Conservation (phyloP, 192 early-diverging fungal genomes). For the Allomyces macrogynus region DNA sequence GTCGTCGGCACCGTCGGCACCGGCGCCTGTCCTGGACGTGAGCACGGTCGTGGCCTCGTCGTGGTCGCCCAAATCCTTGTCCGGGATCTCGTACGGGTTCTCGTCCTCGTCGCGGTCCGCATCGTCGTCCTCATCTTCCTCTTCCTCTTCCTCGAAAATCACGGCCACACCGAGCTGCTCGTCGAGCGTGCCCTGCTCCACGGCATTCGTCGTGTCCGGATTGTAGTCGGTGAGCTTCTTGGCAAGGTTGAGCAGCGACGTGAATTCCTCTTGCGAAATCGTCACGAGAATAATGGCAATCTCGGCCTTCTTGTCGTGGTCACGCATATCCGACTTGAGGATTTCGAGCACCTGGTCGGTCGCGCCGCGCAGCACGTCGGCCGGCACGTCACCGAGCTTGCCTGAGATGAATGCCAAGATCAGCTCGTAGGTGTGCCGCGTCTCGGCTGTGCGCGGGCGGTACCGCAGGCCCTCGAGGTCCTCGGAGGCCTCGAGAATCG, state of each 20-base stretch:
- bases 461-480: conserved; percentile 69
- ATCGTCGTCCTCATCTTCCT: conserved; percentile 56
- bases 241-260: conserved; percentile 71
- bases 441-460: conserved; percentile 76
- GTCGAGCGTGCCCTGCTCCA: conserved; percentile 39
- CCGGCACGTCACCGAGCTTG: conserved; percentile 69
- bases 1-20: conserved; percentile 6
- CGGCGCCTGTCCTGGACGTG: background rate
- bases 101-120: conserved; percentile 10
- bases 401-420: conserved; percentile 63
- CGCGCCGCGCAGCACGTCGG: conserved; percentile 74
- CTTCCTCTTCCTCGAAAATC: conserved; percentile 88
- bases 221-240: conserved; percentile 87
- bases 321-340: conserved; percentile 73
- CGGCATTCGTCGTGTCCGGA: conserved; percentile 3
- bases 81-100: conserved; percentile 17
- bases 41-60: too few species aligned
- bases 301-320: conserved; percentile 71
- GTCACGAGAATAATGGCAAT: conserved; percentile 41
- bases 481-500: conserved; percentile 66
- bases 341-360: conserved; percentile 64
- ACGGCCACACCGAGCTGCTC: conserved; percentile 86
- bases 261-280: conserved; percentile 62
- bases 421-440: conserved; percentile 66
- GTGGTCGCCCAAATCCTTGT: conserved; percentile 10